These are phyloP conservation scores for Beauveria caledonica DNA, from an alignment of 2,329 filamentous ascomycete genomes.

Conservation along the genomic window DNA sequence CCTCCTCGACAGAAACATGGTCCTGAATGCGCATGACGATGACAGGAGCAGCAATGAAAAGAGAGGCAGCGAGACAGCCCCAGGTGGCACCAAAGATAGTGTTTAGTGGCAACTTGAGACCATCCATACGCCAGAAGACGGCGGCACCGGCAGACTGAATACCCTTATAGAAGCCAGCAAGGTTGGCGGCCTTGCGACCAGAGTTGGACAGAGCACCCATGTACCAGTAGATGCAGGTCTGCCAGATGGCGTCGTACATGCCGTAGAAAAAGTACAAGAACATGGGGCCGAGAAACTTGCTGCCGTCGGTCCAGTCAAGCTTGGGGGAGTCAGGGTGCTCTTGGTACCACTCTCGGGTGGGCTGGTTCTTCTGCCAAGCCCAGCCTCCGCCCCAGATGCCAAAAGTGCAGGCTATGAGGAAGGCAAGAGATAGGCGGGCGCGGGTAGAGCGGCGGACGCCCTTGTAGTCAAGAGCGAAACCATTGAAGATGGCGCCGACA, in stretches of 20 bases:
- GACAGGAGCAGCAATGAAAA: conserved; percentile 70
- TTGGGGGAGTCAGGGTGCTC: conserved; percentile 39
- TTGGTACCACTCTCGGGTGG: conserved; percentile 27
- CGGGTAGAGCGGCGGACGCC: conserved; percentile 35
- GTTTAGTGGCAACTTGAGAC: conserved; percentile 53
- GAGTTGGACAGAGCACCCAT: conserved; percentile 94
- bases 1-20: conserved; percentile 70
- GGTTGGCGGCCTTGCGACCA: conserved; percentile 82
- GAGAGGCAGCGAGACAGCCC: conserved; percentile 64
- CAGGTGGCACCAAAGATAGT: conserved; percentile 64
- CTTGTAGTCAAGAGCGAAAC: conserved; percentile 35
- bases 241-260: conserved; percentile 60
- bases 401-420: conserved; percentile 41
- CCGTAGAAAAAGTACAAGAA: conserved; percentile 68
- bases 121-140: conserved; percentile 65
- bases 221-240: conserved; percentile 56
- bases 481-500: conserved; percentile 40
- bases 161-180: conserved; percentile 77
- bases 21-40: conserved; percentile 75
- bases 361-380: conserved; percentile 52
- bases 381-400: conserved; percentile 52
- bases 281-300: conserved; percentile 51
- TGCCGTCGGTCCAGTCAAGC: conserved; percentile 20
- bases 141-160: conserved; percentile 83
- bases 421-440: conserved; percentile 36